Percentiles rank a stretch among this genome's conserved stretches.
Evolutionary conservation across 2,329 filamentous ascomycete genomes (phyloP).

Genomic region (Thelonectria discophora): DNA sequence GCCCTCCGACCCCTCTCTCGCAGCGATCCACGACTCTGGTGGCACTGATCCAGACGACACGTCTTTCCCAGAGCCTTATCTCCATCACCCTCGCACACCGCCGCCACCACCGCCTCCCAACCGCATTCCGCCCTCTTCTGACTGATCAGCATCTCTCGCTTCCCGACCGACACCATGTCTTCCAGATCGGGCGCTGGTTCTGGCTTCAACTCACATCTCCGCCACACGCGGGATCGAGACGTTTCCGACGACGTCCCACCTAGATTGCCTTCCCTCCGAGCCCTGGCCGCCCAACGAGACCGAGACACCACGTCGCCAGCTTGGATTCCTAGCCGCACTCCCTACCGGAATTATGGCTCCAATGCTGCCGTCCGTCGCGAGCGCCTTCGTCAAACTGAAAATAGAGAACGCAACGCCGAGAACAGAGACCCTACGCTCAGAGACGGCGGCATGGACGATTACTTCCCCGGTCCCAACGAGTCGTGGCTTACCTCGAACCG

Average conservation of each 20-base stretch:
- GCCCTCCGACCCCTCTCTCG: constrained; percentile 1
- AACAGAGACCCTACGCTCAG: constrained; percentile 34
- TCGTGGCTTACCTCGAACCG: constrained; percentile 39
- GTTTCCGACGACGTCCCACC: constrained; percentile 45
- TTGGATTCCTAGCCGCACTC: constrained; percentile 32
- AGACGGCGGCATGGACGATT: constrained; percentile 35
- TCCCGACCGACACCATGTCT: constrained; percentile 41
- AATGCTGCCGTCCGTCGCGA: constrained; percentile 45
- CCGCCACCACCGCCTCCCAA: constrained; percentile 11
- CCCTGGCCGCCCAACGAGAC: constrained; percentile 43
- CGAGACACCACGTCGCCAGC: constrained; percentile 40
- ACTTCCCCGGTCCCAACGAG: constrained; percentile 42
- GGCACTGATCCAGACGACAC: not conserved
- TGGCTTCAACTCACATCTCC: constrained; percentile 43
- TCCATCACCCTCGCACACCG: not conserved
- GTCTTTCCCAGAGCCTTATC: not conserved
- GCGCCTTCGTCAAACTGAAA: constrained; percentile 48
- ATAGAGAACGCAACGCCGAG: constrained; percentile 33
- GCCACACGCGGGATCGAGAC: constrained; percentile 41
- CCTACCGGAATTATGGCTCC: constrained; percentile 37
- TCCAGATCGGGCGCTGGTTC: constrained; percentile 46
- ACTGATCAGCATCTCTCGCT: not conserved
- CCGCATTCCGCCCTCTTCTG: not conserved
- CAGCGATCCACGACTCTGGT: not conserved
- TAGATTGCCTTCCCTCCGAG: constrained; percentile 46